A percentile compares a stretch with the other conserved stretches of the same genome.
These are phyloP conservation scores for Mayamaea pseudoterrestris DNA, from an alignment of 108 stramenopile species.

Conservation along the genomic window DNA sequence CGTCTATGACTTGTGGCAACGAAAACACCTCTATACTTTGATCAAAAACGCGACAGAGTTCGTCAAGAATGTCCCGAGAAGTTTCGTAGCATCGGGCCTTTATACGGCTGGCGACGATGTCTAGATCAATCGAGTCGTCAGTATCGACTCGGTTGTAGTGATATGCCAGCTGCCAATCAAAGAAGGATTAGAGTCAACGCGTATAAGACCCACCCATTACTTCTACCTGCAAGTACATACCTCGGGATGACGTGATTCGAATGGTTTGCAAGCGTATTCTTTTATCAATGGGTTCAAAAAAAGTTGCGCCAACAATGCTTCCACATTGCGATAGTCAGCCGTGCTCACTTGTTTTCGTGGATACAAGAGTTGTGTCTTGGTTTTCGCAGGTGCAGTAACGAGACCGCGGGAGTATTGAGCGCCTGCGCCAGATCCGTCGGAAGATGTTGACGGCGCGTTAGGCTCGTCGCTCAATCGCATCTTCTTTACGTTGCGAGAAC, in stretches of 20 bases:
- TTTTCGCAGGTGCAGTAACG: not conserved
- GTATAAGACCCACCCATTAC: no score
- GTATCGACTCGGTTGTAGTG: not conserved
- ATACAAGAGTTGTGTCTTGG: no score
- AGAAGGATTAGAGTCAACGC: no score
- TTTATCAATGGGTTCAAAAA: slow-evolving; percentile 72
- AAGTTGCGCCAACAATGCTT: slow-evolving; percentile 62
- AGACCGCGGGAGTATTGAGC: not conserved
- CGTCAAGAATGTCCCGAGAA: slow-evolving; percentile 54
- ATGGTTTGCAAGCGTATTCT: slow-evolving; percentile 77
- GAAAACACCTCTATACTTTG: slow-evolving; percentile 77
- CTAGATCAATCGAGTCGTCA: slow-evolving; percentile 57
- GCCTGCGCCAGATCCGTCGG: slow-evolving; percentile 6
- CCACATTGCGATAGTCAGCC: slow-evolving; percentile 69
- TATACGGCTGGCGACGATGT: slow-evolving; percentile 58
- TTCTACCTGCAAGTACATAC: no score
- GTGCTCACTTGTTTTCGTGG: no score
- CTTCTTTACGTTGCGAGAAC: no score
- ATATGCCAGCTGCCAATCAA: no score
- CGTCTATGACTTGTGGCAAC: slow-evolving; percentile 57
- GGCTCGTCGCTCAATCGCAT: no score
- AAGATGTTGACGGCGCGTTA: no score
- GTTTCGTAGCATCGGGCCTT: slow-evolving; percentile 53
- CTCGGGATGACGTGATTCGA: slow-evolving; percentile 76
- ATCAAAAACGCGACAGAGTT: slow-evolving; percentile 75